Conservation (phyloP, 495 filamentous ascomycete genomes). For the Penicillium flavigenum region DNA sequence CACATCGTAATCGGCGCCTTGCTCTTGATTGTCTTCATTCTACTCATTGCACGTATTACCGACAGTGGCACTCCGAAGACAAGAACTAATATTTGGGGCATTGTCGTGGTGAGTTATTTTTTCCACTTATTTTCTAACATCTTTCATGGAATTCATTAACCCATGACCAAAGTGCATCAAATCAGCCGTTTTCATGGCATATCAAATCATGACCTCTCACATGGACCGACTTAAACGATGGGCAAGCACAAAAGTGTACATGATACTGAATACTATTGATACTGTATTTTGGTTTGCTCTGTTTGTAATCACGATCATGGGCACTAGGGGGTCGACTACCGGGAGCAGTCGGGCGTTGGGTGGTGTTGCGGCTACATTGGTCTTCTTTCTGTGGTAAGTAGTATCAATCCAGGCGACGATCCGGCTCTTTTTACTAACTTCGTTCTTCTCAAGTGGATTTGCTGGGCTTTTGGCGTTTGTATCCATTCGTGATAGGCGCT, state of each 20-base stretch:
- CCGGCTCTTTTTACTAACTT: background rate
- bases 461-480: constrained; percentile 16
- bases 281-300: constrained; percentile 37
- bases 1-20: constrained; percentile 24
- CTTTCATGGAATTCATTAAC: background rate
- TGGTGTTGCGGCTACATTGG: constrained; percentile 20
- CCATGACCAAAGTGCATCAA: constrained; percentile 28
- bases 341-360: constrained; percentile 25
- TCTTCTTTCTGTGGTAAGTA: constrained; percentile 24
- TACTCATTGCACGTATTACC: constrained; percentile 25
- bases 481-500: constrained; percentile 15
- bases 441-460: background rate
- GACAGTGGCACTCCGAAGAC: constrained; percentile 22
- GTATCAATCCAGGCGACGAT: background rate
- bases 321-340: constrained; percentile 11
- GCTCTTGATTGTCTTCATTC: constrained; percentile 22
- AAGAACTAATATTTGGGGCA: constrained; percentile 30
- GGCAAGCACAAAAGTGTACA: constrained; percentile 32
- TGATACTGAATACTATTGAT: constrained; percentile 33
- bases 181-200: constrained; percentile 34
- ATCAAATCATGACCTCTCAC: constrained; percentile 32
- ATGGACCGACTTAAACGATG: constrained; percentile 26
- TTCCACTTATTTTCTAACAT: background rate
- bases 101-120: constrained; percentile 28
- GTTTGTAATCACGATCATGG: constrained; percentile 27